Evolutionary conservation across 345 rosid species (phyloP).

Genomic region (Arabis alpina): DNA sequence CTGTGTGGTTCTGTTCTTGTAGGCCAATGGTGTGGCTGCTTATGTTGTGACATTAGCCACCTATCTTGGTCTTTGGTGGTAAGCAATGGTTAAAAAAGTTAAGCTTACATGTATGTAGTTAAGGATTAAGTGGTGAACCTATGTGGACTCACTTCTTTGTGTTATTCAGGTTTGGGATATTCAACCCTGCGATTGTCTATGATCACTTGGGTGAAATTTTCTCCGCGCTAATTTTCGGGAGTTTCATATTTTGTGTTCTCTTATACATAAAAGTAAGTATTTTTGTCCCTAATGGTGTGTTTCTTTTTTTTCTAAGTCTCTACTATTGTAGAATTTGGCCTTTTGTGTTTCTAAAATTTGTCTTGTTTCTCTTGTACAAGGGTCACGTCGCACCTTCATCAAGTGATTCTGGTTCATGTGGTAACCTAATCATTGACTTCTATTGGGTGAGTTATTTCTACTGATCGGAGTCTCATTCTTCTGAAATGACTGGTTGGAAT

Average conservation of each 20-base stretch:
- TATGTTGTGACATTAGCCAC: slow-evolving; percentile 75
- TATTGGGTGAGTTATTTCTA: slow-evolving; percentile 77
- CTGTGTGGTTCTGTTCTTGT: slow-evolving; percentile 27
- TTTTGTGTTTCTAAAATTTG: slow-evolving; percentile 32
- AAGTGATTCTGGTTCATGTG: slow-evolving; percentile 89
- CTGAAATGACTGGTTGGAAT: slow-evolving; percentile 1
- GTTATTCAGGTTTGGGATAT: slow-evolving; percentile 84
- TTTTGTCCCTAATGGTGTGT: slow-evolving; percentile 15
- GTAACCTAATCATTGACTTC: slow-evolving; percentile 90
- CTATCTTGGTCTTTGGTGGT: slow-evolving; percentile 96
- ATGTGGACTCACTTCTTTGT: slow-evolving; percentile 14
- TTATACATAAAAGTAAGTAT: slow-evolving; percentile 83
- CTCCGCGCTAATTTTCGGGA: slow-evolving; percentile 86
- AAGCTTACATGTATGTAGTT: not conserved
- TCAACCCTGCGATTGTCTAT: slow-evolving; percentile 84
- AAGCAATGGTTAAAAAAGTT: slow-evolving; percentile 37
- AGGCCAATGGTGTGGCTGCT: slow-evolving; percentile 94
- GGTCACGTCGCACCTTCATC: slow-evolving; percentile 96
- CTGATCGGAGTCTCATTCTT: slow-evolving; percentile 9
- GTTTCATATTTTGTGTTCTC: slow-evolving; percentile 85
- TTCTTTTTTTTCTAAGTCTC: slow-evolving; percentile 15
- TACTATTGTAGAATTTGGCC: slow-evolving; percentile 13
- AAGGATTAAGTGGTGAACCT: slow-evolving; percentile 1
- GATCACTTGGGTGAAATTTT: slow-evolving; percentile 97
- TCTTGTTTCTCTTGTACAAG: slow-evolving; percentile 49